These are phyloP conservation scores for Zizania palustris DNA, from an alignment of 202 grass and related monocot species.

Conservation along the genomic window DNA sequence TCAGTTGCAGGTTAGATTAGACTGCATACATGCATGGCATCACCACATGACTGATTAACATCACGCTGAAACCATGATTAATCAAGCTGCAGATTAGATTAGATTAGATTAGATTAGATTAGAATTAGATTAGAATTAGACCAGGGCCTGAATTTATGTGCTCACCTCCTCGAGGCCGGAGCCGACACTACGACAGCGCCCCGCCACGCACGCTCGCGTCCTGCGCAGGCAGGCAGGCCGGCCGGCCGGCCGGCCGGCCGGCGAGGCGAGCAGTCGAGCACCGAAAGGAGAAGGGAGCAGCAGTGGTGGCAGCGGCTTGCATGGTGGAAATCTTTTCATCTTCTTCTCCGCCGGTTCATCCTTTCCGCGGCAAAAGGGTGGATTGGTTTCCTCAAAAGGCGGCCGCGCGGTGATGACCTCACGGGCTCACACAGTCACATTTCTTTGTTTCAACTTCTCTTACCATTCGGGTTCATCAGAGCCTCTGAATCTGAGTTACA, in stretches of 20 bases:
- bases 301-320: background rate
- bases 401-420: slow-evolving; percentile 25
- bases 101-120: too few species aligned
- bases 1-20: too few species aligned
- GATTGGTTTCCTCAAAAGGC: slow-evolving; percentile 43
- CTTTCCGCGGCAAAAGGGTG: slow-evolving; percentile 15
- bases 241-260: background rate
- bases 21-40: background rate
- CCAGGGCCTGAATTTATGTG: background rate
- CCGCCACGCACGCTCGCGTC: slow-evolving; percentile 45
- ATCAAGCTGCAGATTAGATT: background rate
- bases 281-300: slow-evolving; percentile 38
- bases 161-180: background rate
- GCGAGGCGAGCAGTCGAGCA: slow-evolving; percentile 12
- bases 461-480: background rate
- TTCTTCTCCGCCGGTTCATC: background rate
- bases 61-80: background rate
- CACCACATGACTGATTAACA: background rate
- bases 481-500: too few species aligned
- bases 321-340: background rate
- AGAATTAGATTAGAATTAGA: background rate
- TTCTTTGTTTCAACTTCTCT: background rate
- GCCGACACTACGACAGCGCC: slow-evolving; percentile 19
- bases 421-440: background rate
- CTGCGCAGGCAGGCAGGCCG: slow-evolving; percentile 26